Evolutionary conservation across 805 yeast species (phyloP), one percentile per base, ranked within the genome.

Genomic region (Candida awuae): DNA sequence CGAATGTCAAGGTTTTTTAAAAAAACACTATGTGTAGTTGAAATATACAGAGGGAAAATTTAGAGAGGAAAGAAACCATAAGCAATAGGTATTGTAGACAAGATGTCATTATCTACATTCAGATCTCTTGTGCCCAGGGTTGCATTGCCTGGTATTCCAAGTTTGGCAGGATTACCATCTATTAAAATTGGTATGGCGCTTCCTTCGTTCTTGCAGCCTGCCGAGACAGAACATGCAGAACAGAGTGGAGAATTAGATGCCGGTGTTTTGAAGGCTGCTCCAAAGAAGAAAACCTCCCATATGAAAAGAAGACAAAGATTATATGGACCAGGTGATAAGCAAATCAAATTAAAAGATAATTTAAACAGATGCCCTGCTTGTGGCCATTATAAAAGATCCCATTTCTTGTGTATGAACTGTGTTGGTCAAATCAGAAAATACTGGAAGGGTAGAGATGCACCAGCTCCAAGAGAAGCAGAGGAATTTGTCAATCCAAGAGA

Each of bases 321-420:
- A 50, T 75, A 84, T 48, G 87, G 86, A 7, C 85, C 90, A 4
- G 94, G 84, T 9, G 71, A 76, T 42, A 90, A 86, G 59, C 92
- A 87, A 51, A 66, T 84, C 49, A 77, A 84, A 58, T 78, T 80
- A 36, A 69, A 84, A 47, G 73, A 78, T 40, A 80, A 84, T 56
- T 67, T 92, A 53, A 85, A 82, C 46, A 75, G 94, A 58, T 90
- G 98, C 58, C 97, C 97, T 3, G 81, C 95, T 0, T 90, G 98
- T 65, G 98, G 98, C 32, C 81, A 84, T 46, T 81, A 76, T 51
- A 92, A 90, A 64, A 73, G 96, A 55, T 77, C 92, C 2, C 95
- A 92, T 61, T 78, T 87, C 41, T 68, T 90, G 52, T 90, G 98
- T 63, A 85, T 86, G 94, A 75, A 83, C 54, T 90, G 98, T 65